Percentiles rank a stretch among this genome's conserved stretches.
Conservation (phyloP, 768 basidiomycete species). For the Gloeophyllum trabeum region DNA sequence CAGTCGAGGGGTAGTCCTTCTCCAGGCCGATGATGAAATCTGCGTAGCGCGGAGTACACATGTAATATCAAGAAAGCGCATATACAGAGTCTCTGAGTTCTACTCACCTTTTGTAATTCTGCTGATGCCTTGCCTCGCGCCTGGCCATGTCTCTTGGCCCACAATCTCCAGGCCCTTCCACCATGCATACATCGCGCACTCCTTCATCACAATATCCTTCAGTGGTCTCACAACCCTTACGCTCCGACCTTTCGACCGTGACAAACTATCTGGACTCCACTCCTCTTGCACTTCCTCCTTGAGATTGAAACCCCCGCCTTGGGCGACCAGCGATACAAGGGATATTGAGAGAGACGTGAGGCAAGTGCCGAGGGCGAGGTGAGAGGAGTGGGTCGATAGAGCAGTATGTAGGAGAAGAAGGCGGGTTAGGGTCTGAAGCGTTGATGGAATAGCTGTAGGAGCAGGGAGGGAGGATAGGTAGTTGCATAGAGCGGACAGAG, state of each 20-base stretch:
- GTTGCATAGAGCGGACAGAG: too few species aligned
- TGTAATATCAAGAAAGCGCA: background rate
- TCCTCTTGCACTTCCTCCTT: conserved; percentile 62
- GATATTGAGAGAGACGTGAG: conserved; percentile 70
- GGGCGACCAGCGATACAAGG: conserved; percentile 62
- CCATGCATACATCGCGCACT: conserved; percentile 70
- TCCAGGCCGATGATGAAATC: conserved; percentile 78
- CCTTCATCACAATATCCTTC: conserved; percentile 66
- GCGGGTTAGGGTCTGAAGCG: conserved; percentile 49
- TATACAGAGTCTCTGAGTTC: too few species aligned
- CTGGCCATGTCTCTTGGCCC: conserved; percentile 32
- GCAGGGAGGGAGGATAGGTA: conserved; percentile 66
- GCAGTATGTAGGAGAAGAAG: conserved; percentile 66
- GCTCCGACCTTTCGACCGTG: conserved; percentile 4
- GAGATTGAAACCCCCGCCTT: conserved; percentile 67
- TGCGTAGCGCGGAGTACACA: conserved; percentile 14
- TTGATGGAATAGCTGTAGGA: conserved; percentile 50
- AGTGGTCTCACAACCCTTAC: conserved; percentile 58
- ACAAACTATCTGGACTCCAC: conserved; percentile 31
- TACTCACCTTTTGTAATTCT: conserved; percentile 55
- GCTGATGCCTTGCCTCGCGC: conserved; percentile 47
- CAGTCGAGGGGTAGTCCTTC: conserved; percentile 77
- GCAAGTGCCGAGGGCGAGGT: conserved; percentile 69
- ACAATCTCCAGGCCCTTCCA: conserved; percentile 50
- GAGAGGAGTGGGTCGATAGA: conserved; percentile 45